Percentiles rank a stretch among this genome's conserved stretches.
These are phyloP conservation scores for Aphanomyces cochlioides DNA, from an alignment of 352 stramenopile species.

Conservation along the genomic window DNA sequence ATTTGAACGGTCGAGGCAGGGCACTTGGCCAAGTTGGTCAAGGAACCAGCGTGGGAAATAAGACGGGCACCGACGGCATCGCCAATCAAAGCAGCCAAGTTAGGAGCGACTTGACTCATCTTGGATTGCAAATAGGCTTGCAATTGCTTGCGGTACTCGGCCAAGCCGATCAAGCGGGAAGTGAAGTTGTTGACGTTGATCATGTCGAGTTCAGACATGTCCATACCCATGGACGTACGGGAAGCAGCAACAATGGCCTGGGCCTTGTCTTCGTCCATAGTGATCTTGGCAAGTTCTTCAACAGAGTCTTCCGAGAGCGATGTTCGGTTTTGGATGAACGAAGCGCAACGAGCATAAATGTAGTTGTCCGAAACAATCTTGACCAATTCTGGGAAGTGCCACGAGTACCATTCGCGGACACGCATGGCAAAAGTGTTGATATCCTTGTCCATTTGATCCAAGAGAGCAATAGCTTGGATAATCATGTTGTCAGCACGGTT, in stretches of 20 bases:
- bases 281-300: constrained; percentile 87
- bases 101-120: constrained; percentile 98
- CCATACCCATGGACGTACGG: constrained; percentile 98
- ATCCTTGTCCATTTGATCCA: constrained; percentile 99
- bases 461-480: constrained; percentile 98
- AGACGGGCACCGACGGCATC: constrained; percentile 98
- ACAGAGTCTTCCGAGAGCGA: constrained; percentile 77
- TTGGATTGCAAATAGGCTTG: constrained; percentile 94
- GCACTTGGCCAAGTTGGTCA: constrained; percentile 99
- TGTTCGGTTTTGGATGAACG: constrained; percentile 94
- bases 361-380: constrained; percentile 99
- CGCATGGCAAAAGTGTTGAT: constrained; percentile 99
- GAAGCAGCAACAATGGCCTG: constrained; percentile 93
- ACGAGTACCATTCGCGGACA: constrained; percentile 99
- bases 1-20: constrained; percentile 99
- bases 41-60: constrained; percentile 99
- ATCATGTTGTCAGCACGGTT: constrained; percentile 99
- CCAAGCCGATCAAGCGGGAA: constrained; percentile 96
- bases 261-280: constrained; percentile 96
- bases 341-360: constrained; percentile 96
- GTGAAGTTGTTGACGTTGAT: constrained; percentile 99
- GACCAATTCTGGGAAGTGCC: constrained; percentile 99
- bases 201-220: constrained; percentile 99
- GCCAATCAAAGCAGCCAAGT: constrained; percentile 98
- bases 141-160: constrained; percentile 96